Base-by-base conservation (phyloP, 2,329 filamentous ascomycete species). In the Rutstroemia sp. region DNA sequence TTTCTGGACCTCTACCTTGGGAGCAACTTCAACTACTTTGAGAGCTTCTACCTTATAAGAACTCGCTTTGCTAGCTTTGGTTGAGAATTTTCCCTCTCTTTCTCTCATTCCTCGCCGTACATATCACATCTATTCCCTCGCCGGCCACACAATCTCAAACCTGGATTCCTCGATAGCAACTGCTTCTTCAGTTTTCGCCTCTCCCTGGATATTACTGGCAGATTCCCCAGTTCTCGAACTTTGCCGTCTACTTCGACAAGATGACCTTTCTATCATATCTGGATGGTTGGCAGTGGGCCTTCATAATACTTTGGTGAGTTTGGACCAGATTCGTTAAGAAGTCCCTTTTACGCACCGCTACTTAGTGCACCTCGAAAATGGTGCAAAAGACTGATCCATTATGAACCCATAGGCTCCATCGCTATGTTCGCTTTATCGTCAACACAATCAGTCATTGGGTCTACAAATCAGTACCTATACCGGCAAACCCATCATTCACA, bases 391-490 rank as follows among this genome's bases (percentile, higher is more conserved):
- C 45, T 40, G 39, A 34, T 12, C 44, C 23, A 39, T 23, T 21
- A 5, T 51, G 47, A 38, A 51, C 17, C 21, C 21, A 38, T 68
- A 95, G 92, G 83, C 68, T 92, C 59, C 90, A 95, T 77, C 87
- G 92, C 64, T 96, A 96, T 74, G 68, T 90, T 59, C 88, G 92
- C 62, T 80, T 95, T 64, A 77, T 95, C 65, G 85, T 95, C 64
- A 94, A 96, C 70, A 83, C 89, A 66, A 75, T 88, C 65, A 90
- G 88, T 65, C 92, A 95, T 70, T 94, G 89, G 88, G 78, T 78
- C 10, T 96, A 95, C 75, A 88, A 84, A 72, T 91, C 92, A 25
- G 88, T 91, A 60, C 88, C 88, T 44, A 87, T 92, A 54, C 87
- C 90, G 42, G 82, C 83, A 57, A 88, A 90, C 61, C 90, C 92